These are phyloP conservation scores for Geotrichum citri-aurantii DNA, from an alignment of 1,139 yeast genomes.

Conservation along the genomic window DNA sequence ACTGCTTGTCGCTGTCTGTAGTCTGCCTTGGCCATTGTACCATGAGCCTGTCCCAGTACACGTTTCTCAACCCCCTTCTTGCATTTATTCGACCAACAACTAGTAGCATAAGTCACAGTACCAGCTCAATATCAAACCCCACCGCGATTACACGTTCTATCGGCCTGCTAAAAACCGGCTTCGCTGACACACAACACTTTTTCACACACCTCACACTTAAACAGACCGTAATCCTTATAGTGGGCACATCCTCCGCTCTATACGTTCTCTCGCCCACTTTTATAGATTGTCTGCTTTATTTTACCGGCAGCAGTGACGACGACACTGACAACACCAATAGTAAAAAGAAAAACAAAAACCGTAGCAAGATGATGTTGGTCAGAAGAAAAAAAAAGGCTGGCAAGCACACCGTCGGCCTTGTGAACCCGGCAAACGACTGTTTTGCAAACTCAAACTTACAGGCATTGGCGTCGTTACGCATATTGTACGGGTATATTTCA, in stretches of 20 bases:
- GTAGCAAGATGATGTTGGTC: conserved; percentile 10
- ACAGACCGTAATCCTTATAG: neutral
- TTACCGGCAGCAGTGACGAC: neutral
- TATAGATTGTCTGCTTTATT: neutral
- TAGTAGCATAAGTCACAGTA: neutral
- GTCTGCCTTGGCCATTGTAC: neutral
- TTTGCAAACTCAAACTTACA: conserved; percentile 90
- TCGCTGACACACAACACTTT: neutral
- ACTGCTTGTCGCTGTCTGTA: neutral
- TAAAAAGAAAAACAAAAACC: neutral
- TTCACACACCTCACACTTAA: neutral
- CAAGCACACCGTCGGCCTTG: conserved; percentile 73
- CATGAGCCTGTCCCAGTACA: neutral
- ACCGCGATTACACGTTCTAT: neutral
- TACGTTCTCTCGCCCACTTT: neutral
- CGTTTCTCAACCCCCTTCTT: neutral
- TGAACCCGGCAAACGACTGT: conserved; percentile 81
- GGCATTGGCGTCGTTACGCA: conserved; percentile 68
- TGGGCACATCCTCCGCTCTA: neutral
- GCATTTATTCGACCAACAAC: neutral
- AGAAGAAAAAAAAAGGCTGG: conserved; percentile 48
- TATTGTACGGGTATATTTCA: conserved; percentile 52
- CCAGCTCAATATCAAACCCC: neutral
- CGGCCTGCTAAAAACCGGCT: neutral
- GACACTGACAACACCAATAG: neutral